Percentiles rank a stretch among this genome's conserved stretches.
phyloP scores from a whole-genome alignment of 108 stramenopile species.

The Epithemia pelagica region DNA sequence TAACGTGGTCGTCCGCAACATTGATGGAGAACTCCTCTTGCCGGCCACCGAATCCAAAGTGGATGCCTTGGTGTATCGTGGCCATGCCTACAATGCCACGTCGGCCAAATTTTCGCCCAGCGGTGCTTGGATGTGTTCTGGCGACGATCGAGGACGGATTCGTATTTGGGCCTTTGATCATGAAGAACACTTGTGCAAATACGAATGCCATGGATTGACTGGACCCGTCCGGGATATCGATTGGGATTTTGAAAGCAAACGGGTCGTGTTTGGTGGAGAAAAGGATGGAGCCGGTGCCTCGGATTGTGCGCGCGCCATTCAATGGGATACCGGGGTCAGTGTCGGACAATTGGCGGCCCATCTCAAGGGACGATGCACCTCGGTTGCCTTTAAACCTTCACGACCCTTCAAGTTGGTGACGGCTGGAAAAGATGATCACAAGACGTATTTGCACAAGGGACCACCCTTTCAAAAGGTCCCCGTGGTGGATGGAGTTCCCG shows the following conservation, averaged over 20 bases:
- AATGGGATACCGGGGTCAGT: slow-evolving; percentile 56
- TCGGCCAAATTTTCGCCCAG: slow-evolving; percentile 67
- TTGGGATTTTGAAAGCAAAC: slow-evolving; percentile 94
- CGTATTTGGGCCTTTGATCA: slow-evolving; percentile 93
- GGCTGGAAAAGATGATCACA: slow-evolving; percentile 85
- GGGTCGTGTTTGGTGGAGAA: slow-evolving; percentile 52
- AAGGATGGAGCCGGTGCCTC: slow-evolving; percentile 16
- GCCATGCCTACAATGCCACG: slow-evolving; percentile 73
- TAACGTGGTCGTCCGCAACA: slow-evolving; percentile 46
- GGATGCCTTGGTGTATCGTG: slow-evolving; percentile 82
- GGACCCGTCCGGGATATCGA: slow-evolving; percentile 76
- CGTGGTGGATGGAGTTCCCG: slow-evolving; percentile 41
- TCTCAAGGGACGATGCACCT: slow-evolving; percentile 49
- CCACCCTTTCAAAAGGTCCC: slow-evolving; percentile 88
- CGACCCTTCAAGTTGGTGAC: slow-evolving; percentile 87
- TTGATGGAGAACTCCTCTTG: slow-evolving; percentile 24
- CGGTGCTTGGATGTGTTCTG: slow-evolving; percentile 87
- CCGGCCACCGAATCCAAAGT: slow-evolving; percentile 25
- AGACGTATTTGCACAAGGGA: slow-evolving; percentile 81
- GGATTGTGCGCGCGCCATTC: slow-evolving; percentile 43
- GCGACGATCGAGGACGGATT: slow-evolving; percentile 77
- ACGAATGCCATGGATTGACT: slow-evolving; percentile 47
- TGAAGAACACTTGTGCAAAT: slow-evolving; percentile 84
- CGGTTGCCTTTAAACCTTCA: slow-evolving; percentile 66
- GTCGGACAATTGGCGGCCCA: slow-evolving; percentile 58